Base-by-base conservation (phyloP, 768 basidiomycete species). In the Gloeopeniophorella convolvens region DNA sequence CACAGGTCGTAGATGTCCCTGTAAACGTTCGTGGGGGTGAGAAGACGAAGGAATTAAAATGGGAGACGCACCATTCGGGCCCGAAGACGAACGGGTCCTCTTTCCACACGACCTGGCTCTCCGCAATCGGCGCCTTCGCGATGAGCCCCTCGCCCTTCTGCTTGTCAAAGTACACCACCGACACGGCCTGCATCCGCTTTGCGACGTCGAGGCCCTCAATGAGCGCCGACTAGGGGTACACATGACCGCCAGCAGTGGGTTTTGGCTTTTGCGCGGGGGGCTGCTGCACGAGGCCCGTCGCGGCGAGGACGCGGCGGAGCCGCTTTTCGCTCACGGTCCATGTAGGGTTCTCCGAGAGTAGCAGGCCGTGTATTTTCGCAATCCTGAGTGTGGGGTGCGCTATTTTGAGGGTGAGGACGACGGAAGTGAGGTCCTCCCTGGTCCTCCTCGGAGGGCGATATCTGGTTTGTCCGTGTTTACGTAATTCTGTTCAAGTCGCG, bases 271-370 rank as follows among this genome's bases (percentile, higher is more conserved):
- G n/a, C 47, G 48, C 42, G 11, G 56, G 36, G 12, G 50, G 45
- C 30, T 52, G 56, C 36, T 50, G 62, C 23, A 77, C 66, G 24
- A 83, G 68, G 0, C 79, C 80, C 51, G 78, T 76, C 16, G 61
- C 68, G 56, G 85, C 82, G 0, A 91, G 68, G 42, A 85, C 67
- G 64, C 87, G 90, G 40, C 81, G 69, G 5, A 83, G 75, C 23
- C 90, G 77, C 60, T 89, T 91, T 65, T 92, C 90, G 62, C 85
- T 86, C 55, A 91, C 85, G 0, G 74, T 63, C 88, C 88, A 91
- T 24, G 75, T 70, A 3, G 85, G 77, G 57, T 85, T 67, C 7
- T 69, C 66, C 12, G 71, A 63, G n/a, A 83, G 73, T 7, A 93
- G 68, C 4, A 78, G 70, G 2, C 75, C 69, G 47, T 88, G 83